Evolutionary conservation across 345 rosid genomes (phyloP).

Genomic region (Lepidium sativum): DNA sequence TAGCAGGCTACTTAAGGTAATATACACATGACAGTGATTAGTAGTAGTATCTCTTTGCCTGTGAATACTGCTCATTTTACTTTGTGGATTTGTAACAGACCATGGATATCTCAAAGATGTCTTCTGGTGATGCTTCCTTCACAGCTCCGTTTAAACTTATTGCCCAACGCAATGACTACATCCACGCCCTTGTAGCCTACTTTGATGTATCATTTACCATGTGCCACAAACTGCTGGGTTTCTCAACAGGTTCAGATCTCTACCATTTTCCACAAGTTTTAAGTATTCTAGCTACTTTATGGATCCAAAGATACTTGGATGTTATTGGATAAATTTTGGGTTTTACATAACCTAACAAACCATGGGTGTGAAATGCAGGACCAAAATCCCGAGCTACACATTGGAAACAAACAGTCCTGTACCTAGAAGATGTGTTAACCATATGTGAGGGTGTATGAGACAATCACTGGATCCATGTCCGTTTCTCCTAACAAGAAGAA

Average conservation of each 20-base stretch:
- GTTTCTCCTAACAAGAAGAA: slow-evolving; percentile 84
- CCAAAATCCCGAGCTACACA: slow-evolving; percentile 76
- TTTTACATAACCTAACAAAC: background rate
- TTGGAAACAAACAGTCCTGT: slow-evolving; percentile 95
- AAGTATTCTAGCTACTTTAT: background rate
- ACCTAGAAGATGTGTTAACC: slow-evolving; percentile 90
- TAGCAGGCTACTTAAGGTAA: slow-evolving; percentile 78
- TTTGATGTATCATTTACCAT: slow-evolving; percentile 94
- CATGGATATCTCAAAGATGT: slow-evolving; percentile 96
- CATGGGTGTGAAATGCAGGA: slow-evolving; percentile 30
- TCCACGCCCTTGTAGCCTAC: slow-evolving; percentile 98
- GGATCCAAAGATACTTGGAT: background rate
- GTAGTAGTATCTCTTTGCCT: background rate
- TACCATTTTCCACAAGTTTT: background rate
- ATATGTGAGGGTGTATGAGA: slow-evolving; percentile 90
- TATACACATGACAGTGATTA: background rate
- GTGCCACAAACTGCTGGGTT: slow-evolving; percentile 89
- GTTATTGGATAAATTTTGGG: no score
- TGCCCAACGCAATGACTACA: slow-evolving; percentile 92
- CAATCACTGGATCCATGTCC: slow-evolving; percentile 75
- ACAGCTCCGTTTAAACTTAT: slow-evolving; percentile 89
- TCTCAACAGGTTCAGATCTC: slow-evolving; percentile 83
- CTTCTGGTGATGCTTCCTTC: slow-evolving; percentile 91
- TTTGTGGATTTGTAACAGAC: slow-evolving; percentile 43
- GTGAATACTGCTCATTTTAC: slow-evolving; percentile 2